Conservation (phyloP, 1,284 basidiomycete species). For the Fomes fomentarius region DNA sequence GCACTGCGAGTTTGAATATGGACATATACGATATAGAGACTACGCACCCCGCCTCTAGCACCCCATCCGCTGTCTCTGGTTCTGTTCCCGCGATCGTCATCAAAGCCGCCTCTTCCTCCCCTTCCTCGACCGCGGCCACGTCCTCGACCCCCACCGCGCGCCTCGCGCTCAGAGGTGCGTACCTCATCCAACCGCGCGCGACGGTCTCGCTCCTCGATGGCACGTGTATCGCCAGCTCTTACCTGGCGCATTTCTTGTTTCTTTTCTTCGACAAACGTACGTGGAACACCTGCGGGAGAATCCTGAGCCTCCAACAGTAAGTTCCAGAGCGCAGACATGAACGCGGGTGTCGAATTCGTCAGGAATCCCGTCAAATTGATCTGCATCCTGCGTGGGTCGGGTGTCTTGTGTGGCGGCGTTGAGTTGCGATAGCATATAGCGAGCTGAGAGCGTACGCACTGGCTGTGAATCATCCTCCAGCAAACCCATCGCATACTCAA, state of each 20-base stretch:
- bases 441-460: slow-evolving; percentile 49
- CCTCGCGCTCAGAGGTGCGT: slow-evolving; percentile 55
- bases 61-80: slow-evolving; percentile 35
- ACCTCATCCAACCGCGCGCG: slow-evolving; percentile 71
- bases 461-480: slow-evolving; percentile 85
- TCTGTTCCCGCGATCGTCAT: slow-evolving; percentile 31
- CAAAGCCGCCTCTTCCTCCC: slow-evolving; percentile 31
- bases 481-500: slow-evolving; percentile 94
- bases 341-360: slow-evolving; percentile 75
- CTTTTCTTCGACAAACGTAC: slow-evolving; percentile 94
- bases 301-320: slow-evolving; percentile 90
- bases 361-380: slow-evolving; percentile 94
- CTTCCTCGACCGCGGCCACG: slow-evolving; percentile 37
- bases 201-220: slow-evolving; percentile 73
- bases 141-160: slow-evolving; percentile 44
- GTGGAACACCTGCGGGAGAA: slow-evolving; percentile 88
- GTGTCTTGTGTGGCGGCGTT: slow-evolving; percentile 55
- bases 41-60: slow-evolving; percentile 45
- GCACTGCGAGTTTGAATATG: slow-evolving; percentile 19
- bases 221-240: slow-evolving; percentile 70
- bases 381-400: slow-evolving; percentile 95
- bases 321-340: slow-evolving; percentile 91
- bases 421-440: not conserved
- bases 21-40: slow-evolving; percentile 15
- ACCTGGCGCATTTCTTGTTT: slow-evolving; percentile 89